phyloP scores from a whole-genome alignment of 257 asterid genomes.

The Orobanche coerulescens region DNA sequence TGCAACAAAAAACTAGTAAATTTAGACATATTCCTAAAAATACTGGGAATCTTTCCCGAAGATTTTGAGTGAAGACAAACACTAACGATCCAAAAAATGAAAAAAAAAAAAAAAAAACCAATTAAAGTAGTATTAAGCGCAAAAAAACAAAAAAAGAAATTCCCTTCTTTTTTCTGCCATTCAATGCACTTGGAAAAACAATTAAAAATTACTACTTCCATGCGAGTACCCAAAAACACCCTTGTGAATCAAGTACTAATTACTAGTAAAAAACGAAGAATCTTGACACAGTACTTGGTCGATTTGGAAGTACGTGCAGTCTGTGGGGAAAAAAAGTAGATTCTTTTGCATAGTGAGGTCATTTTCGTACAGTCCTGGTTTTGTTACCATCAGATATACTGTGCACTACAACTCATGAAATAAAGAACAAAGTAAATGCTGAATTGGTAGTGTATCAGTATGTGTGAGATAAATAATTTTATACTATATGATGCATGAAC shows the following conservation, averaged over 20 bases:
- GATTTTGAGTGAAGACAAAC: constrained; percentile 18
- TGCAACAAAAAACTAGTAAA: constrained; percentile 18
- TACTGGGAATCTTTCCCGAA: not conserved
- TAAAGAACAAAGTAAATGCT: not conserved
- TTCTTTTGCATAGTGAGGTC: constrained; percentile 76
- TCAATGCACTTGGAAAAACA: constrained; percentile 26
- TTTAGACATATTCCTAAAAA: constrained; percentile 13
- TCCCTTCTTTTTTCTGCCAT: constrained; percentile 22
- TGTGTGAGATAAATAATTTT: not conserved
- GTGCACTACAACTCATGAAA: constrained; percentile 3
- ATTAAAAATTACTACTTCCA: not conserved
- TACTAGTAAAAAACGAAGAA: constrained; percentile 25
- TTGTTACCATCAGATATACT: constrained; percentile 28
- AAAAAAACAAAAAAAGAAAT: too few species aligned
- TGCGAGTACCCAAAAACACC: constrained; percentile 27
- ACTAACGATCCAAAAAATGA: constrained; percentile 13
- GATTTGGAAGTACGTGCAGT: constrained; percentile 39
- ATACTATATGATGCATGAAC: too few species aligned
- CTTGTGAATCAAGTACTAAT: constrained; percentile 3
- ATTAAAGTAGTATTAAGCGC: constrained; percentile 15
- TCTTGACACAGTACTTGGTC: constrained; percentile 34
- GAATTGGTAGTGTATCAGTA: not conserved
- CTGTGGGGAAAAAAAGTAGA: constrained; percentile 42
- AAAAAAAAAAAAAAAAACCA: constrained; percentile 19
- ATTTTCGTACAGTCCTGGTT: constrained; percentile 49